Percentiles rank a stretch among this genome's conserved stretches.
Evolutionary conservation across 208 protist genomes (phyloP).

Genomic region (Trypanosoma theileri): DNA sequence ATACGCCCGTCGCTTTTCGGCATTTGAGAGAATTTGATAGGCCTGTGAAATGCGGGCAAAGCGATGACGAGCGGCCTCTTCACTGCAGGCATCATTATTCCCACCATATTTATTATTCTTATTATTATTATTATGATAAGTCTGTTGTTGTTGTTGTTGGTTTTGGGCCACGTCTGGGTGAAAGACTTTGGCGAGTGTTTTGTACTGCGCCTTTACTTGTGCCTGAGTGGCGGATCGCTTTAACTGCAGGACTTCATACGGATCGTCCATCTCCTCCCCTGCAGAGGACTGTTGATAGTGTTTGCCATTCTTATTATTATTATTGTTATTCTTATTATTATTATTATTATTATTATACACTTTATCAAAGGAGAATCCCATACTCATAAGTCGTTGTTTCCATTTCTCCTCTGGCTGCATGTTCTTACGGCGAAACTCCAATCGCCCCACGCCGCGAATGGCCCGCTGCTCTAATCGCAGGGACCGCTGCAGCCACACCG

Average conservation of each 20-base stretch:
- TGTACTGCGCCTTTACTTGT: conserved; percentile 84
- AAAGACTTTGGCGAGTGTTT: conserved; percentile 85
- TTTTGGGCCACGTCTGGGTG: conserved; percentile 63
- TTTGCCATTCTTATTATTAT: neutral
- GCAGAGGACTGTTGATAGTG: no score
- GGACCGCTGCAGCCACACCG: conserved; percentile 41
- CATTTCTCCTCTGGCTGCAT: conserved; percentile 65
- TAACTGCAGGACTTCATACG: conserved; percentile 77
- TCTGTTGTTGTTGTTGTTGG: no score
- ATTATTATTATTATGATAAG: no score
- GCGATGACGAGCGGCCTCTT: conserved; percentile 38
- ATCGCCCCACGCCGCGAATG: conserved; percentile 69
- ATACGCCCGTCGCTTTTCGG: conserved; percentile 79
- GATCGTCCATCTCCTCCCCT: conserved; percentile 36
- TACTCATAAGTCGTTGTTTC: conserved; percentile 48
- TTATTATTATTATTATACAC: conserved; percentile 35
- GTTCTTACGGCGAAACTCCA: conserved; percentile 70
- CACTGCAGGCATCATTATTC: no score
- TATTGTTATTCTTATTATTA: neutral
- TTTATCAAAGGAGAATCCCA: conserved; percentile 80
- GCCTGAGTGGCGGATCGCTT: conserved; percentile 53
- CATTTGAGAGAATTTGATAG: conserved; percentile 87
- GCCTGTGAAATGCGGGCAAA: conserved; percentile 75
- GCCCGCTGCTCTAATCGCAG: conserved; percentile 67
- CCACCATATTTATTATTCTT: no score